These are phyloP conservation scores for Penicillium sp. DNA, from an alignment of 2,329 filamentous ascomycete species.

Conservation along the genomic window DNA sequence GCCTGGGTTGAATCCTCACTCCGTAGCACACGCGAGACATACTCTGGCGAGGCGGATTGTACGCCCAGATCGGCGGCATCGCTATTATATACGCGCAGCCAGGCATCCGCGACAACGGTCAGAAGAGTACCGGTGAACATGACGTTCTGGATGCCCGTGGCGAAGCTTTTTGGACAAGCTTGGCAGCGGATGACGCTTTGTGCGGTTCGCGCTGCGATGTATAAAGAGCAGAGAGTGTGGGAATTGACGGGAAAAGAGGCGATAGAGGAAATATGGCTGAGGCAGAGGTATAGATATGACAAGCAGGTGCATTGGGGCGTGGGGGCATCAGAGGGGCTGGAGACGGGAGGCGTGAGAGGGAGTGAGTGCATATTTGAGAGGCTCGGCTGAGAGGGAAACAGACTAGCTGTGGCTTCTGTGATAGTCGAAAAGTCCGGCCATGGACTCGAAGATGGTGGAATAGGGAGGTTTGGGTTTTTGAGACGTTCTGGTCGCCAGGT, in stretches of 20 bases:
- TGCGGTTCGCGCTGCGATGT: conserved; percentile 41
- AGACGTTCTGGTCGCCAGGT: conserved; percentile 22
- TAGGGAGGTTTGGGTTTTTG: conserved; percentile 21
- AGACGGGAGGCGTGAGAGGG: conserved; percentile 22
- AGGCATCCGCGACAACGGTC: conserved; percentile 42
- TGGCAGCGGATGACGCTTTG: conserved; percentile 41
- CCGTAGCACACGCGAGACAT: conserved; percentile 24
- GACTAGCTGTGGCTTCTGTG: conserved; percentile 29
- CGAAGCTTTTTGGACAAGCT: conserved; percentile 40
- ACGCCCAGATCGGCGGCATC: conserved; percentile 36
- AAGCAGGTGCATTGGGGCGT: conserved; percentile 36
- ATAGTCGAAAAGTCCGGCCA: conserved; percentile 43
- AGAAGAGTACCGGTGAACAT: conserved; percentile 45
- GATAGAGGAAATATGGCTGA: conserved; percentile 41
- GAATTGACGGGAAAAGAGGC: conserved; percentile 41
- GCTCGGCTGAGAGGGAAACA: conserved; percentile 20
- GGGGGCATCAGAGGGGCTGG: conserved; percentile 16
- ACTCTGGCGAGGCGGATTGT: conserved; percentile 31
- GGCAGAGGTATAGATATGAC: conserved; percentile 42
- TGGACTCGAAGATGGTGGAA: conserved; percentile 28
- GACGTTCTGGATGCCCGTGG: conserved; percentile 43
- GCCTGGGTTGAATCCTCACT: conserved; percentile 26
- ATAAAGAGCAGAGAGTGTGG: conserved; percentile 42
- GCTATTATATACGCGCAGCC: conserved; percentile 38
- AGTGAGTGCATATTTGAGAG: conserved; percentile 19